Evolutionary conservation across 352 stramenopile genomes (phyloP).

Genomic region (Phytopythium delawarense): DNA sequence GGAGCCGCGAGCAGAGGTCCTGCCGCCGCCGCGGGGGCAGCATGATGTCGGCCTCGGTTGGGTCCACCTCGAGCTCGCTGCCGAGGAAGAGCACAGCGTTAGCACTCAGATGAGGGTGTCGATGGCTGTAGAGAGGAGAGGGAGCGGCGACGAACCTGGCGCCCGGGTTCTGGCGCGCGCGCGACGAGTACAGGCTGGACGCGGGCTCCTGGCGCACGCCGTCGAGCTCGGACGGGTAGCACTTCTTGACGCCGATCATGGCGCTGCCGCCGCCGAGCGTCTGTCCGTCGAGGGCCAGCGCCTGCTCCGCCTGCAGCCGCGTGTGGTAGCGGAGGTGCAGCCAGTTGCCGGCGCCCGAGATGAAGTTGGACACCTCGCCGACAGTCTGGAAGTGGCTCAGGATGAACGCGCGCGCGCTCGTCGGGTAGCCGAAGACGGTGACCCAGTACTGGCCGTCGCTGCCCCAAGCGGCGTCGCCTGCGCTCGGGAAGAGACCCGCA

Average conservation of each 20-base stretch:
- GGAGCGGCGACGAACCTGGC: slow-evolving; percentile 14
- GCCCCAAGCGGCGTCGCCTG: slow-evolving; percentile 70
- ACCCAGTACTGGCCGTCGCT: slow-evolving; percentile 83
- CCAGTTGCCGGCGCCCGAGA: slow-evolving; percentile 66
- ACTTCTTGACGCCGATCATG: slow-evolving; percentile 85
- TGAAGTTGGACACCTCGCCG: slow-evolving; percentile 72
- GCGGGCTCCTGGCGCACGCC: slow-evolving; percentile 49
- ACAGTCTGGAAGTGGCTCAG: slow-evolving; percentile 75
- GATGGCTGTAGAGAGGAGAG: background rate
- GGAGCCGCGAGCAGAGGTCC: slow-evolving; percentile 77
- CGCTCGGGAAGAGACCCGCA: slow-evolving; percentile 37
- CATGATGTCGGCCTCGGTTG: slow-evolving; percentile 77
- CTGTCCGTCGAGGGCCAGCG: slow-evolving; percentile 63
- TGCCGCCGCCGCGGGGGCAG: slow-evolving; percentile 62
- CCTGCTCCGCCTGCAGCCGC: slow-evolving; percentile 76
- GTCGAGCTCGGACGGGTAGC: slow-evolving; percentile 61
- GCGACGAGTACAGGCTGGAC: slow-evolving; percentile 47
- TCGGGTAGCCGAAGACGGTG: slow-evolving; percentile 74
- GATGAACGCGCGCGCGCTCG: slow-evolving; percentile 57
- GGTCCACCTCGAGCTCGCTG: slow-evolving; percentile 69
- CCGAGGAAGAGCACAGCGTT: too few species aligned
- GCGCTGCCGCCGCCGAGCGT: slow-evolving; percentile 55
- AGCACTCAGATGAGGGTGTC: too few species aligned
- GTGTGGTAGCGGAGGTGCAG: slow-evolving; percentile 78
- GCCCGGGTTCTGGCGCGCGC: slow-evolving; percentile 38